Percentiles rank a stretch among this genome's conserved stretches.
phyloP scores from a whole-genome alignment of 441 rosid species.

The Codiaeum variegatum region DNA sequence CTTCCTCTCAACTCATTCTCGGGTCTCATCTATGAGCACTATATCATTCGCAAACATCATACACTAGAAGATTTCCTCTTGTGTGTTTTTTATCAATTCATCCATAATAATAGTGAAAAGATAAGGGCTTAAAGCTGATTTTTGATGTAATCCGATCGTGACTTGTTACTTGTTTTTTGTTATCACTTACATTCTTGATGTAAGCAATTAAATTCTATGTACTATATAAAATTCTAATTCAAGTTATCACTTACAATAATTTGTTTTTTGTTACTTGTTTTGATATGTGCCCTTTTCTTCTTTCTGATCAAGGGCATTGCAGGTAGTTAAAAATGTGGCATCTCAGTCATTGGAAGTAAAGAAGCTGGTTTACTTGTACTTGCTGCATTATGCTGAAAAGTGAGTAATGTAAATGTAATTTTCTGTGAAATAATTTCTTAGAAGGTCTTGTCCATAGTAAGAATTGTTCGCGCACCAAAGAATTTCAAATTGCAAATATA shows the following conservation, averaged over 20 bases:
- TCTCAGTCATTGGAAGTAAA: constrained; percentile 87
- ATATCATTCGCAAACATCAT: no score
- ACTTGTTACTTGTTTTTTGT: no score
- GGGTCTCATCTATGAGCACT: no score
- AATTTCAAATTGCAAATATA: not conserved
- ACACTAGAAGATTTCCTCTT: no score
- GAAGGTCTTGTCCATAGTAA: not conserved
- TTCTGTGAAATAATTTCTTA: not conserved
- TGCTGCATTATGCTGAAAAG: constrained; percentile 96
- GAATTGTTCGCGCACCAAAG: not conserved
- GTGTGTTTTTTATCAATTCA: no score
- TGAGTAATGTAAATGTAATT: constrained; percentile 27
- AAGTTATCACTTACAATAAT: not conserved
- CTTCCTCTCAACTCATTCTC: no score
- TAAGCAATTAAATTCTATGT: not conserved
- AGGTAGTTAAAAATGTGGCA: constrained; percentile 95
- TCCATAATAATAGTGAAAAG: no score
- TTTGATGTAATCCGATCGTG: no score
- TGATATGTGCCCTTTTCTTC: not conserved
- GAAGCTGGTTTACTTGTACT: constrained; percentile 90
- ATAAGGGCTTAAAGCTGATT: no score
- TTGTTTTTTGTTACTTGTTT: constrained; percentile 10
- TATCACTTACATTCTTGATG: no score
- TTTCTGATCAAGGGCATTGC: constrained; percentile 26
- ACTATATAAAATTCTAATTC: not conserved